Base-by-base conservation (phyloP, 2,329 filamentous ascomycete species). In the Davidsoniella eucalypti region DNA sequence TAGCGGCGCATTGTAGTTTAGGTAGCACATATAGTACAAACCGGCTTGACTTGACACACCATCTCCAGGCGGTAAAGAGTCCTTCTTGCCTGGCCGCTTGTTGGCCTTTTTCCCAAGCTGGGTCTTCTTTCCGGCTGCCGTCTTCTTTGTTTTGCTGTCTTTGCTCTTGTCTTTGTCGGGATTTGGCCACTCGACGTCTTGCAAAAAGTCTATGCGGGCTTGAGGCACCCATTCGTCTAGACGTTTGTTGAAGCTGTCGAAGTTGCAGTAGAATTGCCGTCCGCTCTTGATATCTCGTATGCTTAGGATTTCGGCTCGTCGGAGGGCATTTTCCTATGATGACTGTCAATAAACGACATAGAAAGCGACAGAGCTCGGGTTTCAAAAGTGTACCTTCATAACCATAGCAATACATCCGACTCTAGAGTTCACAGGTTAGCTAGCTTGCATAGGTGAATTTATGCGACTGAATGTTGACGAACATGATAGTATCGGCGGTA, bases 201-300 rank as follows among this genome's bases (percentile, higher is more conserved):
- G 81, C 1, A 75, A 71, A 52, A 98, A 81, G 63, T 96, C 87
- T 57, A 98, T 86, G 36, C 92, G 78, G 36, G 77, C 72, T 26
- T 83, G 76, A 1, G 84, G 73, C 8, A 98, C 81, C 92, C 92
- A 98, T 70, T 98, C 92, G 68, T 76, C 70, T 10, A 77, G 65
- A 56, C 72, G 73, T 65, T 96, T 96, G 68, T 96, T 96, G 76
- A 95, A 96, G 60, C 94, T 93, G 61, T 94, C 87, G 63, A 95
- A 96, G 64, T 96, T 94, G 60, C 94, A 93, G 65, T 95, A 95
- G 61, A 90, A 95, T 50, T 85, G 84, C 38, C 86, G 82, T 14
- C 84, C 82, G 59, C 86, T 90, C 65, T 93, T 93, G 18, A 85
- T 84, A 53, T 88, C 85, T 61, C 85, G 82, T 58, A 96, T 93